Evolutionary conservation across 2,329 filamentous ascomycete genomes (phyloP), one percentile per base, ranked within the genome.

Genomic region (Xylaria sp.): DNA sequence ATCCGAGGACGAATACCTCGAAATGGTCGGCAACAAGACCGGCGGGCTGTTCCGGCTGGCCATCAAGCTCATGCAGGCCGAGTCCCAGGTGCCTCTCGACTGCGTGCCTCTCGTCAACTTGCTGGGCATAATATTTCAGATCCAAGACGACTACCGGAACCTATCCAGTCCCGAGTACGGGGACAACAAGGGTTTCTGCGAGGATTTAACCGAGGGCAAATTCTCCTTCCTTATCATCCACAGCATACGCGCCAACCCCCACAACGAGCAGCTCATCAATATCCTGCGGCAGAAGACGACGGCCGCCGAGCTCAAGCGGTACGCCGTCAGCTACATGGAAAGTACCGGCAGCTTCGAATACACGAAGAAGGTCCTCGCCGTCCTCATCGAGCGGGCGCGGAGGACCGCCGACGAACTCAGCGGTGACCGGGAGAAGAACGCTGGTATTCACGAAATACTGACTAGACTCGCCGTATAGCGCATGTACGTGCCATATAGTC

Each of bases 171-270:
- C 83, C n/a, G 86, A 90, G 76, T 98, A 98, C 84, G 90, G 90
- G 46, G 85, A 91, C 72, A 95, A 97, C 81, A 98, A 98, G 83
- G 96, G 95, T 59, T 88, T 97, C 74, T 97, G 93, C 80, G 95
- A 98, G 83, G 96, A 98, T 81, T 83, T 98, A 75, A 98, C 94
- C 0, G 96, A 98, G 83, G 95, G 95, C 72, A 98, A 98, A 85
- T 98, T 98, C 83, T 95, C 92, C 31, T 98, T 98, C 79, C 94
- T 94, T 49, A 91, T 98, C 76, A 97, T 98, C 76, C 95, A 98
- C 83, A 92, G 92, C 79, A 97, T 98, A 74, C 92, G 93, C 69
- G 84, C 91, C 68, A 88, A 94, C 78, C 92, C 89, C 20, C 82
- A 83, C 36, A 92, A 94, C 78, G 85, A 92, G 74, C 91, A 97